phyloP scores from a whole-genome alignment of 1,284 basidiomycete species.

The Malassezia restricta region DNA sequence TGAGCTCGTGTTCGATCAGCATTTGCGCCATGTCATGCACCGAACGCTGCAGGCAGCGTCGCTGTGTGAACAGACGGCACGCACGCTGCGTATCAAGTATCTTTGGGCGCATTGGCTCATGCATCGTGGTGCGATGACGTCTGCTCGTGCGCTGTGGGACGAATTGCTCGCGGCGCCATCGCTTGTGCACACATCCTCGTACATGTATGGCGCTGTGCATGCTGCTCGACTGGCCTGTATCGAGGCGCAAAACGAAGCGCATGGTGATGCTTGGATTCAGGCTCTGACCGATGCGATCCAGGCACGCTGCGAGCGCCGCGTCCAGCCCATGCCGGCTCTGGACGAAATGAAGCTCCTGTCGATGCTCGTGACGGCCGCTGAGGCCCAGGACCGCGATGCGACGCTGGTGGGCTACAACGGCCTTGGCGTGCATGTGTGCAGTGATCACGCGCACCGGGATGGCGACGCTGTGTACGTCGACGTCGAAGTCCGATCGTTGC shows the following conservation, averaged over 20 bases:
- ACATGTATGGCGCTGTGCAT: neutral
- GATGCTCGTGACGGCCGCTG: neutral
- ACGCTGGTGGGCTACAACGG: conserved; percentile 15
- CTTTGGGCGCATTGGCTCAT: conserved; percentile 3
- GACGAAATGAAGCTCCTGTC: conserved; percentile 6
- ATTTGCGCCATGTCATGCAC: conserved; percentile 10
- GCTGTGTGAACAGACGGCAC: conserved; percentile 2
- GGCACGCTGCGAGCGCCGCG: neutral
- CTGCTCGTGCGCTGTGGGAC: neutral
- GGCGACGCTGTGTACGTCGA: conserved; percentile 18
- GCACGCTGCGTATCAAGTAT: conserved; percentile 1
- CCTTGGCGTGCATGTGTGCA: neutral
- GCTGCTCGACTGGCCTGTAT: conserved; percentile 2
- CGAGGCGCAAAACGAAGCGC: neutral
- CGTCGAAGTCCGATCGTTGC: conserved; percentile 19
- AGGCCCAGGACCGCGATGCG: neutral
- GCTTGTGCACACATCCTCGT: neutral
- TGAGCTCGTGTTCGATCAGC: conserved; percentile 12
- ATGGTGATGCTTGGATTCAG: neutral
- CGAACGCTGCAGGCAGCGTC: neutral
- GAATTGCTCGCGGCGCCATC: neutral
- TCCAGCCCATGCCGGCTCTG: neutral
- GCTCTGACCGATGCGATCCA: conserved; percentile 2
- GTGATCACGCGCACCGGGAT: conserved; percentile 20
- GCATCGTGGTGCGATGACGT: neutral